Base-by-base conservation (phyloP, 2,329 filamentous ascomycete genomes). In the Ceratocystis smalleyi region DNA sequence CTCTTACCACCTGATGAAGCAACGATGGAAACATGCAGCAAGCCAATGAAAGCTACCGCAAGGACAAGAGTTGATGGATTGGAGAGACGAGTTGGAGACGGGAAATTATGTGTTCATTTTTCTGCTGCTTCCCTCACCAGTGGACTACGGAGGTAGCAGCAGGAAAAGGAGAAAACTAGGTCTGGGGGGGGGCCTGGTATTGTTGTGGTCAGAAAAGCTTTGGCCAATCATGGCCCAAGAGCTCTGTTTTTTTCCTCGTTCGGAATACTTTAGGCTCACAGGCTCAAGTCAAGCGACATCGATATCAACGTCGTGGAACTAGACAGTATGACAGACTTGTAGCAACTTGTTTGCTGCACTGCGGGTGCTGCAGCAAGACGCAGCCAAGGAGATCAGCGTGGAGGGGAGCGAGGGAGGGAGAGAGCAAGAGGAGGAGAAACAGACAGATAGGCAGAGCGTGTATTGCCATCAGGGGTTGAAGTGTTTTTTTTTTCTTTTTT, bases 381-480 rank as follows among this genome's bases (percentile, higher is more conserved):
- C 35, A 12, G 32, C 7, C 32, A 8, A 35, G 8, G 32, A 35
- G 32, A 35, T 35, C 32, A 35, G 35, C 35, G 35, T 40, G 35
- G 35, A 40, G 35, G 35, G 32, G 32, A 35, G 32, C 7, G 32
- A 35, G 35, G 3, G 35, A 15, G 35, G 4, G 17, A 12, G 32
- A 12, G 35, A 4, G 17, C 19, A 24, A 49, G 19, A 49, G n/a
- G 7, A 10, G 19, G n/a, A 49, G 47, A 22, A 49, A 55, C n/a
- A 55, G 10, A 15, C 35, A 40, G 12, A 30, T 61, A 24, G 15
- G 8, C 15, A 15, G 15, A 47, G 40, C 12, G 24, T 15, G 35
- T 45, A 22, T 47, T 45, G 8, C 40, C 47, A 24, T n/a, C 59
- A 61, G 59, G 59, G 59, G 59, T 61, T 61, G 59, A 61, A 61